Evolutionary conservation across 2,329 filamentous ascomycete genomes (phyloP), one percentile per base, ranked within the genome.

Genomic region (Paracoccidioides lutzii): DNA sequence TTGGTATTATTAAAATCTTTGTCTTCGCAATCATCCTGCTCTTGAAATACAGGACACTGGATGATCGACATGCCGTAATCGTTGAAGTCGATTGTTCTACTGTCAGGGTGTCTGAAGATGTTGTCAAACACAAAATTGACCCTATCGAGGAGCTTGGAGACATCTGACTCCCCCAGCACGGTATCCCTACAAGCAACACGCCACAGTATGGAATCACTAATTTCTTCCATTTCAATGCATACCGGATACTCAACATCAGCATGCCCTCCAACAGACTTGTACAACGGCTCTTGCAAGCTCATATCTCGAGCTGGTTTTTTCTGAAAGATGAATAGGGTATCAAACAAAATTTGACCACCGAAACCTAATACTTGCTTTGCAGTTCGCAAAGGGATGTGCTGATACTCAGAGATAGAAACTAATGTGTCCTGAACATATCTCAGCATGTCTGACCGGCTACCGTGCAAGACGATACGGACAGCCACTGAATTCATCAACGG

Each of bases 401-500:
- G 88, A 65, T 85, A 81, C 57, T 84, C 78, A n/a, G 81, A 75
- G 35, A 89, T 79, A 30, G 78, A 77, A 1, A 77, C 75, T 69
- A 87, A 80, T 58, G 80, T 84, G 1, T 83, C 79, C 64, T 95
- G 89, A 60, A 90, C 77, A 64, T 90, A 87, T 10, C 74, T 76
- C 33, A 95, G 71, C 71, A 94, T 83, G 0, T 83, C 78, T 0
- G 68, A 60, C 0, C 79, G 71, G 0, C 77, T 82, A 1, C 88
- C 88, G 62, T 93, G 86, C 2, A 95, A 67, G 2, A 90, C 76
- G 1, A 79, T 79, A 9, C 90, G 79, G 6, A 95, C 76, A 0
- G 85, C 81, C 0, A 95, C 83, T 0, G 90, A 95, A 65, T 95
- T 96, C 87, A 96, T 95, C 0, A 87, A 88, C 0, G 90, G 91